Conservation (phyloP, 805 yeast genomes). For the Metschnikowia gelsemii region DNA sequence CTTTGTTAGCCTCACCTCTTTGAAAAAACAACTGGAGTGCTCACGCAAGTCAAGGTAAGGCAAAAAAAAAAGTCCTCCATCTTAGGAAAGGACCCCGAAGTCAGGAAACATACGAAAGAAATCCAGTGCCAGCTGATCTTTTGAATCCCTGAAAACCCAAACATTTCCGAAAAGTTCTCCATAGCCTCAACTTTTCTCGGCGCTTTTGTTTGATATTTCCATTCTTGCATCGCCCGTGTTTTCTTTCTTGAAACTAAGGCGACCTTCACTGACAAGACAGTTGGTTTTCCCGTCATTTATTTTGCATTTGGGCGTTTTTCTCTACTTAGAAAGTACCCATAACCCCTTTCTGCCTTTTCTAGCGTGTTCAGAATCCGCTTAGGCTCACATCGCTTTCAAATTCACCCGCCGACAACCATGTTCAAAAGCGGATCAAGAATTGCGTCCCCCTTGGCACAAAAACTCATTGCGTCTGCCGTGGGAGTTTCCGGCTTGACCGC, state of each 20-base stretch:
- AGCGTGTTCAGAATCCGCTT: no score
- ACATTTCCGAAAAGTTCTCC: no score
- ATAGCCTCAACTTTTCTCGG: no score
- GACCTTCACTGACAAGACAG: slow-evolving; percentile 3
- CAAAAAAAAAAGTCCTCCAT: slow-evolving; percentile 9
- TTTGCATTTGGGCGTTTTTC: slow-evolving; percentile 5
- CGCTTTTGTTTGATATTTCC: slow-evolving; percentile 2
- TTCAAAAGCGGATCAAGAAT: slow-evolving; percentile 20
- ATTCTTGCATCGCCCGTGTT: not conserved
- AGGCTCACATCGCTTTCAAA: not conserved
- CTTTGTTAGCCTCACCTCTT: slow-evolving; percentile 14
- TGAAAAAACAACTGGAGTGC: slow-evolving; percentile 11
- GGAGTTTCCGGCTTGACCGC: slow-evolving; percentile 79
- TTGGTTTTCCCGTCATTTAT: slow-evolving; percentile 3
- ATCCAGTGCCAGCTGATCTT: no score
- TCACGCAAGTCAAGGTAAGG: slow-evolving; percentile 4
- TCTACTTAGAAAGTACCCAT: slow-evolving; percentile 5
- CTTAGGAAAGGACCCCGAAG: slow-evolving; percentile 9
- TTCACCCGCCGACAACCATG: slow-evolving; percentile 12
- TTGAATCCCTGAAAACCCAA: no score
- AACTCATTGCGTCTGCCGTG: slow-evolving; percentile 59
- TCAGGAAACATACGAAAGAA: slow-evolving; percentile 3
- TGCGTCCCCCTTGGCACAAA: slow-evolving; percentile 37
- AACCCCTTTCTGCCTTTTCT: no score
- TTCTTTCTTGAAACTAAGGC: not conserved